Evolutionary conservation across 495 filamentous ascomycete genomes (phyloP), one percentile per base, ranked within the genome.

Genomic region (Symbiotaphrina buchneri): DNA sequence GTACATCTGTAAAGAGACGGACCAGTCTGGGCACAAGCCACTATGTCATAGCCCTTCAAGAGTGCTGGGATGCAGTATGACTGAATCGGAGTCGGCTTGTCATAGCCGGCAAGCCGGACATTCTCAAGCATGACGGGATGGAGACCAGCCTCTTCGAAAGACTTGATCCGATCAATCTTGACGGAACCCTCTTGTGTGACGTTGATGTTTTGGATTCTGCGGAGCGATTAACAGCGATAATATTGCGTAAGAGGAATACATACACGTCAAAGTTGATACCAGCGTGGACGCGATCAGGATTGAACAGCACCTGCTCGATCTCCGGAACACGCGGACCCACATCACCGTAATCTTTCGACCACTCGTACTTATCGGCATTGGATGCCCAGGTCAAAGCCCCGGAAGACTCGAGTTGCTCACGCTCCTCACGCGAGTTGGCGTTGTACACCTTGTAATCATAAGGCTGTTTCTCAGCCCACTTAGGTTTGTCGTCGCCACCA

Each of bases 11-110:
- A 22, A 27, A 3, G 27, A 11, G 4, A 56, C 68, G 48, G 53
- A 93, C 85, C 87, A 24, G 87, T 97, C 47, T 94, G 85, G 4
- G 87, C 80, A 41, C 82, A 69, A 2, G 67, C 85, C 34, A 95
- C 73, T 27, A 95, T 46, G 45, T 97, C 87, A 38, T 71, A 58
- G 4, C 72, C 69, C 21, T 61, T 47, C 6, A 69, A 43, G 25
- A 94, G 65, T 0, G 81, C 71, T 0, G 87, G 83, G 15, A 97
- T 61, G 23, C 62, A 64, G 43, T 82, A 94, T 8, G 63, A 58
- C 46, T 97, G 87, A 28, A 97, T 83, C 0, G 82, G 74, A 8
- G 87, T 95, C 0, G 87, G 83, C 2, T 56, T 39, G 1, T 52
- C 39, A 39, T 75, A 80, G 1, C 64, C 59, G 22, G 69, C 68